Evolutionary conservation across 306 rosid genomes (phyloP).

Genomic region (Sesbania bispinosa): DNA sequence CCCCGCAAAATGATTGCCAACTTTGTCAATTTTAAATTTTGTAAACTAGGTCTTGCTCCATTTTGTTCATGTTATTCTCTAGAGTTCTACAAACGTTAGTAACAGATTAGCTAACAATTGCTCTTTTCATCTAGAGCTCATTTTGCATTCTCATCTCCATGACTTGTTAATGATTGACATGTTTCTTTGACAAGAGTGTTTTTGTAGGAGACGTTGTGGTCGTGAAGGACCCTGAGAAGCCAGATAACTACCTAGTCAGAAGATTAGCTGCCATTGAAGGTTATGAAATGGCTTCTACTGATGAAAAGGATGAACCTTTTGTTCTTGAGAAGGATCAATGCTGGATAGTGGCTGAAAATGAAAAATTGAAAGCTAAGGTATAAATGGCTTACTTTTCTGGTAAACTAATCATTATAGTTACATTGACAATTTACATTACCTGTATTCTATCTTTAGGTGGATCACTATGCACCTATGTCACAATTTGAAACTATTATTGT

Average conservation of each 20-base stretch:
- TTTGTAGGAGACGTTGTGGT: conserved; percentile 94
- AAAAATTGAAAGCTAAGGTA: conserved; percentile 81
- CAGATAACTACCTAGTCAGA: conserved; percentile 63
- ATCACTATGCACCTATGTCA: conserved; percentile 11
- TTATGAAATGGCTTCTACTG: conserved; percentile 76
- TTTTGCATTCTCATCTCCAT: conserved; percentile 15
- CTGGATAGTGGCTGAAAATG: conserved; percentile 94
- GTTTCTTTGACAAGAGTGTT: conserved; percentile 65
- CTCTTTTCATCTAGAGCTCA: not conserved
- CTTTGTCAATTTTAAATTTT: not conserved
- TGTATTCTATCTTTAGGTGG: not conserved
- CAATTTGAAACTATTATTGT: not conserved
- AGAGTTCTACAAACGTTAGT: not conserved
- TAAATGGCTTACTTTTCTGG: conserved; percentile 6
- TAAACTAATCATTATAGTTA: not conserved
- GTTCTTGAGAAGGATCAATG: conserved; percentile 75
- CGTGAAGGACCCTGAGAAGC: conserved; percentile 76
- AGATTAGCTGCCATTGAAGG: conserved; percentile 92
- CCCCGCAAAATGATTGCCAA: not conserved
- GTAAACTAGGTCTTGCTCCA: not conserved
- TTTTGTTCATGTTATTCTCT: not conserved
- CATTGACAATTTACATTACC: not conserved
- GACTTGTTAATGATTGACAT: conserved; percentile 26
- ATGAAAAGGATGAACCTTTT: conserved; percentile 84
- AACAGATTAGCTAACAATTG: not conserved